These are phyloP conservation scores for Arthrinium puccinioides DNA, from an alignment of 2,329 filamentous ascomycete genomes.

Conservation along the genomic window DNA sequence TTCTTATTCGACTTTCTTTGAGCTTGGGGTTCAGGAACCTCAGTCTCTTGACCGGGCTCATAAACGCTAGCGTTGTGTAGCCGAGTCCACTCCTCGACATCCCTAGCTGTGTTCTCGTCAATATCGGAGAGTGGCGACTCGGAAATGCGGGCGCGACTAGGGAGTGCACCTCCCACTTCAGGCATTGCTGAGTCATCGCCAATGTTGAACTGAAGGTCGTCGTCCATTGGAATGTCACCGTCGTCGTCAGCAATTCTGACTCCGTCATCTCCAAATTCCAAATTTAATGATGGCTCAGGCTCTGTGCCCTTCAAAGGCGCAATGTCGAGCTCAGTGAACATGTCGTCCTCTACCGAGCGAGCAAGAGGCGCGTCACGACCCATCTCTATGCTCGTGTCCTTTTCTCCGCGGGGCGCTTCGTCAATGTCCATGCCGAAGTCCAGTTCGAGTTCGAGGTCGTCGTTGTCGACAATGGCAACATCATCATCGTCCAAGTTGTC, in stretches of 20 bases:
- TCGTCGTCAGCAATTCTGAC: conserved; percentile 58
- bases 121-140: conserved; percentile 66
- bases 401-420: conserved; percentile 40
- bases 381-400: conserved; percentile 69
- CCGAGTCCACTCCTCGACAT: conserved; percentile 52
- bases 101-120: conserved; percentile 53
- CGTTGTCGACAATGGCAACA: conserved; percentile 46
- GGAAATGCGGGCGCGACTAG: conserved; percentile 54
- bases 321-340: conserved; percentile 58
- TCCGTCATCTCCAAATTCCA: conserved; percentile 46
- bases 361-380: conserved; percentile 77
- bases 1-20: conserved; percentile 69
- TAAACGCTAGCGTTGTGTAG: conserved; percentile 52
- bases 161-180: conserved; percentile 37
- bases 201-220: conserved; percentile 59
- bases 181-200: conserved; percentile 53
- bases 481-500: conserved; percentile 54
- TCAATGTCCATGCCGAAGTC: conserved; percentile 71
- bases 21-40: conserved; percentile 57
- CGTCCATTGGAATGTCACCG: conserved; percentile 54
- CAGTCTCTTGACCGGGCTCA: conserved; percentile 51
- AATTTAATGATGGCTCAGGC: conserved; percentile 45
- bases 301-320: conserved; percentile 49
- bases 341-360: conserved; percentile 60
- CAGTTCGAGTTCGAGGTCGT: conserved; percentile 65